Base-by-base conservation (phyloP, 2,329 filamentous ascomycete genomes). In the Zymoseptoria tritici region DNA sequence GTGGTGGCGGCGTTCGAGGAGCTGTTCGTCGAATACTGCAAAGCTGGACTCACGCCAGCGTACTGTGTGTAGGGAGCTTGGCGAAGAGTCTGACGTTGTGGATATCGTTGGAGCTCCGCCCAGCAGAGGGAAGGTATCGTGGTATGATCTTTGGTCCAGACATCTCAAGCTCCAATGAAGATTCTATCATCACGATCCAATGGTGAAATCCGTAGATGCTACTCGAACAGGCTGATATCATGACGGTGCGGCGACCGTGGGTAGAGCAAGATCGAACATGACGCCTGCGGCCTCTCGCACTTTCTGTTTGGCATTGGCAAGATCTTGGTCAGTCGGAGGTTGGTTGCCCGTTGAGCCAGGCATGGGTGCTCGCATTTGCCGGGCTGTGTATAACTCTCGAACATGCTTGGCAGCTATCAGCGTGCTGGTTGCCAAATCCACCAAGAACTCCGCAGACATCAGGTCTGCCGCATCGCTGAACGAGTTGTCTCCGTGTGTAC, bases 381-480 rank as follows among this genome's bases (percentile, higher is more conserved):
- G 60, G 7, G 67, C 67, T 16, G 64, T 51, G 49, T 67, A 62
- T 4, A 69, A 61, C 16, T 67, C 64, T 53, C 66, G 68, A 19
- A 68, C 61, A 49, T 57, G 51, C 22, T 63, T 60, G 4, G 67
- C 67, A 16, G 67, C 67, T 13, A 54, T 52, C 3, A 69, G 58
- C 9, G 66, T 65, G 42, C 65, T 67, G 19, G 58, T 65, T 8
- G 67, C 67, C 2, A 69, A 61, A 24, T 69, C 67, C 9, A 68
- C 63, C 16, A 69, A 59, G 50, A 69, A 57, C 55, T 69, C 66
- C 2, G 66, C 65, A 5, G 64, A 66, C 67, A 69, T 69, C 55
- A 69, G 55, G 19, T 69, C 62, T 36, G 63, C 58, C 31, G 66
- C 62, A 9, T 60, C 21, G 46, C 58, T 57, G 46, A 66, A 53